Evolutionary conservation across 805 yeast genomes (phyloP), one percentile per base, ranked within the genome.

Genomic region (Torulaspora gathmanii): DNA sequence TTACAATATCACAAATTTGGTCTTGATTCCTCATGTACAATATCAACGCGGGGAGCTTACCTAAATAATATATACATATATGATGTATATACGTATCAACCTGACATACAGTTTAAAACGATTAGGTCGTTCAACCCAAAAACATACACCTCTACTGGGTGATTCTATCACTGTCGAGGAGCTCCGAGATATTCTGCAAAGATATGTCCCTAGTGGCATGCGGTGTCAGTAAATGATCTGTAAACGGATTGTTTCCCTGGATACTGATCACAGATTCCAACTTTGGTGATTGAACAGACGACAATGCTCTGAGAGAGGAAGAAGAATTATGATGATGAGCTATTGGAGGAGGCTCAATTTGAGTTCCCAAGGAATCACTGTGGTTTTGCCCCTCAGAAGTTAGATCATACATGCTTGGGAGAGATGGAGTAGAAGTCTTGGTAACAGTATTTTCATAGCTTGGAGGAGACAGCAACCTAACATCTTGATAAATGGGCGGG

Each of bases 401-500:
- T 3, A 31, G 31, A 7, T 44, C 49, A 7, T 12, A 30, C 33
- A 45, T 11, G 8, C 36, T 19, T 12, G 34, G 27, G 7, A 33
- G 30, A 8, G 42, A 35, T n/a, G 28, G 42, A 13, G 46, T 31
- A 12, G 47, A 29, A 6, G 36, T 40, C 17, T 34, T 37, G 5
- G 41, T 30, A 12, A 40, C 35, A 22, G 52, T 60, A 34, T 57
- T 59, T 36, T 68, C 73, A 64, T 93, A 91, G 2, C 80, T 79
- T 1, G 99, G 99, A 0, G 99, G 99, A 17, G 90, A 80, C 34
- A 87, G 71, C 0, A 95, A 80, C 23, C 80, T 72, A 16, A 93
- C 89, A 53, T 88, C 91, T 43, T 80, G 87, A 58, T 93, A 93
- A 16, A 89, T 85, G 1, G 99, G 99, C 2, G 99, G 99, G 13